Percentiles rank a stretch among this genome's conserved stretches.
phyloP scores from a whole-genome alignment of 495 filamentous ascomycete species.

The Podospora bellae-mahoneyi region DNA sequence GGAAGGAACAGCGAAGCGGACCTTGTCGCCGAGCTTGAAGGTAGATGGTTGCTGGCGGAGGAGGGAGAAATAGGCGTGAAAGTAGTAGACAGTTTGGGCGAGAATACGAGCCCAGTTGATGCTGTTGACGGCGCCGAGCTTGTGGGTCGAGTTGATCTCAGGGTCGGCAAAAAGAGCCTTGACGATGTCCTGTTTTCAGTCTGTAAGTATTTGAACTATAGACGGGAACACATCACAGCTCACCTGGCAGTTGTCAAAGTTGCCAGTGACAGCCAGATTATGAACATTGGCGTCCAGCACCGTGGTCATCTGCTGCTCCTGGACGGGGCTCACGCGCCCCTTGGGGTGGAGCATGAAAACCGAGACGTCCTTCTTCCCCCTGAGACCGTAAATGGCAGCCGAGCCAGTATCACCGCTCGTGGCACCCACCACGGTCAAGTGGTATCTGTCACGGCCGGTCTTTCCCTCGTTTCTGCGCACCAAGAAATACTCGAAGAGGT shows the following conservation, averaged over 20 bases:
- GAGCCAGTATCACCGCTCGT: conserved; percentile 94
- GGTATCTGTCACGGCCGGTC: conserved; percentile 67
- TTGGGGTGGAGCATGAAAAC: conserved; percentile 87
- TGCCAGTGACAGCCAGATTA: conserved; percentile 78
- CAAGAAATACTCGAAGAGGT: conserved; percentile 95
- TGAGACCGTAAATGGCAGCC: conserved; percentile 92
- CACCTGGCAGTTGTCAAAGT: conserved; percentile 93
- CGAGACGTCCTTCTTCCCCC: conserved; percentile 94
- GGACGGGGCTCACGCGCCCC: conserved; percentile 77
- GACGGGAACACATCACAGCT: background rate
- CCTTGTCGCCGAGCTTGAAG: conserved; percentile 52
- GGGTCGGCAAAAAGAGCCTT: conserved; percentile 87
- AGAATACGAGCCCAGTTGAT: conserved; percentile 91
- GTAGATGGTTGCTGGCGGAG: conserved; percentile 47
- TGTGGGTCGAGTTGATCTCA: conserved; percentile 65
- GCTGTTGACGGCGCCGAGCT: conserved; percentile 82
- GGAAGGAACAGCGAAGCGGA: conserved; percentile 81
- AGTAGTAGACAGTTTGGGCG: conserved; percentile 92
- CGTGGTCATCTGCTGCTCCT: conserved; percentile 95
- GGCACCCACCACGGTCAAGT: conserved; percentile 85
- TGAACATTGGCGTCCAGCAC: conserved; percentile 83
- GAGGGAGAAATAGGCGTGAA: conserved; percentile 82
- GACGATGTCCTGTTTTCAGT: conserved; percentile 65
- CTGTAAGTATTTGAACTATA: background rate
- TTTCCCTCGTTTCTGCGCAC: conserved; percentile 75